Conservation (phyloP, 345 rosid genomes). For the Gynandropsis gynandra region DNA sequence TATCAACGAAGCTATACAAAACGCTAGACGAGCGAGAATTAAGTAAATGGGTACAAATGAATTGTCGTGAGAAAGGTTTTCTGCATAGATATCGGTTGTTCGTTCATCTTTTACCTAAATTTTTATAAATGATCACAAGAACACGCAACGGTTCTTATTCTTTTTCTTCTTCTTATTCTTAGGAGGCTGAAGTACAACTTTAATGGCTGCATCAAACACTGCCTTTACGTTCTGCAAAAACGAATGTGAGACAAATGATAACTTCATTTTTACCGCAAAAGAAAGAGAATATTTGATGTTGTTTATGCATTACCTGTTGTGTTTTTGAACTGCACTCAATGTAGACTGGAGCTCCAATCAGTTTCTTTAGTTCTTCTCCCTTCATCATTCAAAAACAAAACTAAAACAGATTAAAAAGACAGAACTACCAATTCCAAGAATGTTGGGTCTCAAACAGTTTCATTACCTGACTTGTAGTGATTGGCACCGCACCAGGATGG, state of each 20-base stretch:
- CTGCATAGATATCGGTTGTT: conserved; percentile 20
- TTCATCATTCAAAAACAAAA: conserved; percentile 20
- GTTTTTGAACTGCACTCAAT: conserved; percentile 95
- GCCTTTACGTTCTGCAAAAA: conserved; percentile 71
- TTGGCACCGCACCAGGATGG: conserved; percentile 74
- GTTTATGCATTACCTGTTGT: conserved; percentile 52
- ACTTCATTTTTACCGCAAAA: conserved; percentile 7
- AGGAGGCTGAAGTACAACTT: conserved; percentile 88
- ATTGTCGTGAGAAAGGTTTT: not conserved
- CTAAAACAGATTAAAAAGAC: not conserved
- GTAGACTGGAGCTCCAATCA: conserved; percentile 73
- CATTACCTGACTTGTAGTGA: conserved; percentile 49
- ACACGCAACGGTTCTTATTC: conserved; percentile 25
- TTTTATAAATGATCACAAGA: conserved; percentile 26
- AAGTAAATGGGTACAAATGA: too few relatives aligned
- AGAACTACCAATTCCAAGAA: not conserved
- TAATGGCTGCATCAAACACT: conserved; percentile 80
- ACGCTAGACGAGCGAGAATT: not conserved
- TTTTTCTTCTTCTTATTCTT: conserved; percentile 82
- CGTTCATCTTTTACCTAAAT: conserved; percentile 17
- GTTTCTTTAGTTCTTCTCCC: conserved; percentile 96
- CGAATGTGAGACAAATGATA: conserved; percentile 6
- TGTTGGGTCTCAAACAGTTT: conserved; percentile 4
- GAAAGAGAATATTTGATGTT: not conserved
- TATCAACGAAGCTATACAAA: conserved; percentile 22